A percentile compares a stretch with the other conserved stretches of the same genome.
Evolutionary conservation across 192 early-diverging fungal genomes (phyloP).

Genomic region (Entomortierella beljakovae): DNA sequence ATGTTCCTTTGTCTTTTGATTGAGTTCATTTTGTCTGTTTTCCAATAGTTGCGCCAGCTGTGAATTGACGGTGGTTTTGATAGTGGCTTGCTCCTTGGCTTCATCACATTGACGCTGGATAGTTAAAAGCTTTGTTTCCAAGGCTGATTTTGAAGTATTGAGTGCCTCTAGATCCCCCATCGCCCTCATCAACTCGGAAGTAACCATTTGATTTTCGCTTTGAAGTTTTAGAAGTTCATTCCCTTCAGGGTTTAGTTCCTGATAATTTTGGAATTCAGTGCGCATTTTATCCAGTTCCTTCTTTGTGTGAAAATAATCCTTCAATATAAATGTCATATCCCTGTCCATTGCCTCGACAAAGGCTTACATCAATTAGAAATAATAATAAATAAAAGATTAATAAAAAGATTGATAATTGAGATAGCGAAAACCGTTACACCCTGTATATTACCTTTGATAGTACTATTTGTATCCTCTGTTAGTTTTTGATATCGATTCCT

Average conservation of each 20-base stretch:
- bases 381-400: background rate
- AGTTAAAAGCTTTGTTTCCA: background rate
- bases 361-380: background rate
- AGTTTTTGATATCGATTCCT: background rate
- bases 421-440: background rate
- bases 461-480: background rate
- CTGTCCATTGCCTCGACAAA: background rate
- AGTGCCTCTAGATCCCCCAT: background rate
- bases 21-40: background rate
- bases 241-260: background rate
- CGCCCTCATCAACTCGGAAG: background rate
- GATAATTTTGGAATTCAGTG: background rate
- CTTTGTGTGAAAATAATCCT: background rate
- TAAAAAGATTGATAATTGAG: background rate
- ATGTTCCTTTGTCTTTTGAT: background rate
- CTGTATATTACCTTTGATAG: background rate
- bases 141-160: background rate
- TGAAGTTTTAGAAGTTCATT: background rate
- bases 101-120: background rate
- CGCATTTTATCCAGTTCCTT: background rate
- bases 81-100: background rate
- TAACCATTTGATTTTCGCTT: slow-evolving; percentile 4
- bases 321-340: background rate
- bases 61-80: background rate
- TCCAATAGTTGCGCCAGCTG: background rate